Conservation (phyloP, 164 flowering plant species). For the Piper betle region DNA sequence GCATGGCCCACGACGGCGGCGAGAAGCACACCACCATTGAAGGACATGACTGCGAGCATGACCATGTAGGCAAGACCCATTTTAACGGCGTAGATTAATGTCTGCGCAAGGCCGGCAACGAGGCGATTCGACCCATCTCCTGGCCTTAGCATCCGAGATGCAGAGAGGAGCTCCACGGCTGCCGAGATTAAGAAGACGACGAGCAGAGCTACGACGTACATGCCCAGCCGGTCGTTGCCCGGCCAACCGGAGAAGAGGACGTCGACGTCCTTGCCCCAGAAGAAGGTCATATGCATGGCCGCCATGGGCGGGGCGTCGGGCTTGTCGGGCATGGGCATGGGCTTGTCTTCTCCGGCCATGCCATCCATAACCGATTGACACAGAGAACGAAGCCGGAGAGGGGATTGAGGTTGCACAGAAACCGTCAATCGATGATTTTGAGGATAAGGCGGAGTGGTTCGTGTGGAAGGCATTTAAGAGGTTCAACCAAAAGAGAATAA, state of each 20-base stretch:
- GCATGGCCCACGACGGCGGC: slow-evolving; percentile 25
- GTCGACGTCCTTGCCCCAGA: slow-evolving; percentile 27
- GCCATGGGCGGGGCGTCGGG: neutral
- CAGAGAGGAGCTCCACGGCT: slow-evolving; percentile 23
- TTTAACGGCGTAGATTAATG: slow-evolving; percentile 18
- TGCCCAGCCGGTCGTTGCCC: slow-evolving; percentile 12
- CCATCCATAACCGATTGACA: neutral
- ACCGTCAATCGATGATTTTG: too few relatives aligned
- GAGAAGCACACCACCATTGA: slow-evolving; percentile 23
- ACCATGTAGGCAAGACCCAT: slow-evolving; percentile 31
- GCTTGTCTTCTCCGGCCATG: neutral
- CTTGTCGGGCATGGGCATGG: neutral
- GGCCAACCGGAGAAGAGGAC: slow-evolving; percentile 34
- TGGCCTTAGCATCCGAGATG: slow-evolving; percentile 3
- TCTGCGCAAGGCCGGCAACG: slow-evolving; percentile 12
- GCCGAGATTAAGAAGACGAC: slow-evolving; percentile 16
- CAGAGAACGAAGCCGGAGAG: too few relatives aligned
- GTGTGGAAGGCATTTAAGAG: too few relatives aligned
- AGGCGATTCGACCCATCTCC: slow-evolving; percentile 1
- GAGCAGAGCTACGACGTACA: slow-evolving; percentile 23
- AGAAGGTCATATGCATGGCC: slow-evolving; percentile 27
- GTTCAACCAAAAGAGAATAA: too few relatives aligned
- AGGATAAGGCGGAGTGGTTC: too few relatives aligned
- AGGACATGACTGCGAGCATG: slow-evolving; percentile 41
- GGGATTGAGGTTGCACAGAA: too few relatives aligned